Evolutionary conservation across 768 basidiomycete genomes (phyloP).

Genomic region (Dacryopinax primogenitus): DNA sequence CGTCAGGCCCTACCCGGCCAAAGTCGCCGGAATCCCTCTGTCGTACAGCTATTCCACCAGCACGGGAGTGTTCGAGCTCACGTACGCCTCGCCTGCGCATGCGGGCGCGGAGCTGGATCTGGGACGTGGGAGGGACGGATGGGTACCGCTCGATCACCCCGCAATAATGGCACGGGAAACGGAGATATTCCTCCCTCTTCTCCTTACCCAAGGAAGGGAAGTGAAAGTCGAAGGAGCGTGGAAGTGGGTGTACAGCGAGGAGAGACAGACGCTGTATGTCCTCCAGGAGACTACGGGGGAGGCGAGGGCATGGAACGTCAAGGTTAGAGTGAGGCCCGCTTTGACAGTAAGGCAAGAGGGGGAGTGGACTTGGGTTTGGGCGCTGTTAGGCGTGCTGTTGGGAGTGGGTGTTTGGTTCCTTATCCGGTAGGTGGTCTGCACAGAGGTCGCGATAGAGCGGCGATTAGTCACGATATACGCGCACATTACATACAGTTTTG

Average conservation of each 20-base stretch:
- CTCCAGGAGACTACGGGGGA: constrained; percentile 25
- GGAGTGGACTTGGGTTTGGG: not conserved
- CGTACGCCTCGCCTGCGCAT: constrained; percentile 37
- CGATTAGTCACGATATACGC: too few relatives aligned
- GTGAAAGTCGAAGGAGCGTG: constrained; percentile 47
- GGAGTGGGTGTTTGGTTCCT: not conserved
- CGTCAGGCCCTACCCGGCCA: constrained; percentile 84
- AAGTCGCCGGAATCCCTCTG: constrained; percentile 73
- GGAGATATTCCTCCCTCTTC: constrained; percentile 68
- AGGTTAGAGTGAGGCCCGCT: not conserved
- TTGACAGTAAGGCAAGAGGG: not conserved
- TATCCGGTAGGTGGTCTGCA: constrained; percentile 7
- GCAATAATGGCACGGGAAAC: constrained; percentile 43
- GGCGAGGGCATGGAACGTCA: not conserved
- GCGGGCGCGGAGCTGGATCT: constrained; percentile 9
- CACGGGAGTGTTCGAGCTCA: constrained; percentile 49
- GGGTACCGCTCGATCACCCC: constrained; percentile 32
- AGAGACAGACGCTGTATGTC: constrained; percentile 63
- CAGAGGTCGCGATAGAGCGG: too few relatives aligned
- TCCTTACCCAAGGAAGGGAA: constrained; percentile 43
- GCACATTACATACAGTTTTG: too few relatives aligned
- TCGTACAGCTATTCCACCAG: constrained; percentile 66
- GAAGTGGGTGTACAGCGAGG: constrained; percentile 45
- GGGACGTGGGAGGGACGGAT: constrained; percentile 28
- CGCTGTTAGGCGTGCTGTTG: not conserved